phyloP scores from a whole-genome alignment of 805 yeast genomes.

The Candida vartiovaarae region DNA sequence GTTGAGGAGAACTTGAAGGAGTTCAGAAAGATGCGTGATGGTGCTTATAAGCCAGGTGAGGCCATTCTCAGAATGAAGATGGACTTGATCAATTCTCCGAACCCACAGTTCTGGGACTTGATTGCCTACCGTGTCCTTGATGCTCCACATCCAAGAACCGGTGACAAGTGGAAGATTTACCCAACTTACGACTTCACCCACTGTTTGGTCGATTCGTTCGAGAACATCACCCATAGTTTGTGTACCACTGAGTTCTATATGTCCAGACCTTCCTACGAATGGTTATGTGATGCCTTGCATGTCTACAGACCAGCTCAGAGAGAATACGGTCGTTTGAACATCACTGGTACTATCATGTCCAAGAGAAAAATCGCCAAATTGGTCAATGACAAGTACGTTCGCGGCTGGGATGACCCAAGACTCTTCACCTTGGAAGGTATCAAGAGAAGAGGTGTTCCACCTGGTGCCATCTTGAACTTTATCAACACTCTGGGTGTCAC shows the following conservation, averaged over 20 bases:
- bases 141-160: constrained; percentile 94
- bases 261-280: constrained; percentile 92
- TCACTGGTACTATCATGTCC: constrained; percentile 90
- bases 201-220: constrained; percentile 97
- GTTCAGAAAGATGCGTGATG: constrained; percentile 89
- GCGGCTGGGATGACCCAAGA: constrained; percentile 99
- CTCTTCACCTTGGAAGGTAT: constrained; percentile 90
- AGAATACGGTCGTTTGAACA: constrained; percentile 93
- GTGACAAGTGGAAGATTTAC: constrained; percentile 93
- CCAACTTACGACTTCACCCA: constrained; percentile 99
- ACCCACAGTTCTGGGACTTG: constrained; percentile 99
- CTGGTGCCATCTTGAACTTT: constrained; percentile 91
- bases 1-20: constrained; percentile 69
- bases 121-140: constrained; percentile 93
- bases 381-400: constrained; percentile 72
- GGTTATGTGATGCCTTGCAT: constrained; percentile 94
- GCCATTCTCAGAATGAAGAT: constrained; percentile 97
- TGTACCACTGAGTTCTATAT: constrained; percentile 94
- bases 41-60: constrained; percentile 80
- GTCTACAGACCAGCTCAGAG: constrained; percentile 98
- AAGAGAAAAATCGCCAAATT: constrained; percentile 94
- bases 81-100: constrained; percentile 70
- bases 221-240: constrained; percentile 90
- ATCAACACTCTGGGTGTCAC: constrained; percentile 96
- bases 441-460: constrained; percentile 97